Evolutionary conservation across 1,284 basidiomycete genomes (phyloP).

Genomic region (Cystobasidiaceae sp.): DNA sequence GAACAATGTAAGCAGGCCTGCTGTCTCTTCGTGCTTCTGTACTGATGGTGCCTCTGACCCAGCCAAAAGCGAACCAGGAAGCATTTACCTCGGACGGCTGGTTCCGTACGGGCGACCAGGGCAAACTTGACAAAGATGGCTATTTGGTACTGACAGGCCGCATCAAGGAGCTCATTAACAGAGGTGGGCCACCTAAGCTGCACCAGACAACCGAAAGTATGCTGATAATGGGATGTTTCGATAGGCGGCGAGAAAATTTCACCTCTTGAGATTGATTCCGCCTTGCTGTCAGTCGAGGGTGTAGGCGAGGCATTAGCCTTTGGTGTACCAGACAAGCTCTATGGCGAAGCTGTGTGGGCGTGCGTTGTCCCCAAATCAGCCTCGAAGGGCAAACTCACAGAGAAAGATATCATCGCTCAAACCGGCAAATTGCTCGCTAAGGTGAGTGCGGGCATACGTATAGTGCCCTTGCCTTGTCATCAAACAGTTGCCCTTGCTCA

Average conservation of each 20-base stretch:
- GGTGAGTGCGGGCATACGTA: too few species aligned
- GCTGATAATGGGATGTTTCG: too few species aligned
- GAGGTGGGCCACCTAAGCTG: slow-evolving; percentile 37
- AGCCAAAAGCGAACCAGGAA: slow-evolving; percentile 44
- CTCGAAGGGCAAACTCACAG: slow-evolving; percentile 31
- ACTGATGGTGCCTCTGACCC: too few species aligned
- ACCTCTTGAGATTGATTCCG: slow-evolving; percentile 58
- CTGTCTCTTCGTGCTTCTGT: too few species aligned
- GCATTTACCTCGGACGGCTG: slow-evolving; percentile 48
- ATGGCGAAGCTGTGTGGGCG: slow-evolving; percentile 47
- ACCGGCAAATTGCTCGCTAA: slow-evolving; percentile 42
- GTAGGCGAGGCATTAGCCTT: slow-evolving; percentile 54
- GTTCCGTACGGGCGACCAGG: slow-evolving; percentile 61
- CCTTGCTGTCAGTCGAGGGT: slow-evolving; percentile 51
- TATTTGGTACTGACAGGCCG: slow-evolving; percentile 59
- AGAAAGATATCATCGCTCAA: slow-evolving; percentile 41
- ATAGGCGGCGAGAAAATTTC: slow-evolving; percentile 59
- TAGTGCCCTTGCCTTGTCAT: too few species aligned
- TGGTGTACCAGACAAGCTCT: slow-evolving; percentile 44
- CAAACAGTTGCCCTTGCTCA: not conserved
- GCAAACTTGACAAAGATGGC: slow-evolving; percentile 58
- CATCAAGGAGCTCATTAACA: slow-evolving; percentile 60
- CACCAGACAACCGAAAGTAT: too few species aligned
- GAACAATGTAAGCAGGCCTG: slow-evolving; percentile 49
- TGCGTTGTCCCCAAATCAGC: slow-evolving; percentile 43